Percentiles rank a stretch among this genome's conserved stretches.
phyloP scores from a whole-genome alignment of 768 basidiomycete species.

The Suillus lakei region DNA sequence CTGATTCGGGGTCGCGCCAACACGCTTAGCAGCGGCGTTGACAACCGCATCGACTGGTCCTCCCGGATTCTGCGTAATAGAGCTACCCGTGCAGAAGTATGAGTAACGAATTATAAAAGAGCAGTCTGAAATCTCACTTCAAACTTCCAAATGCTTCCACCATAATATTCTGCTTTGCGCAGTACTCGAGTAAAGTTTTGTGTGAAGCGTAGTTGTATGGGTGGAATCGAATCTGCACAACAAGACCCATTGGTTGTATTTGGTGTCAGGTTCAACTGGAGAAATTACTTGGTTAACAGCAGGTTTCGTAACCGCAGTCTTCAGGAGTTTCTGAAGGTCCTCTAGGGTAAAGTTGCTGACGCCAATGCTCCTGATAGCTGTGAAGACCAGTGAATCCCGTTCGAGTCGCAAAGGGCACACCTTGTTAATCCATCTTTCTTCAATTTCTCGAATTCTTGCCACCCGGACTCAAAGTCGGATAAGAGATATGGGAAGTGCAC shows the following conservation, averaged over 20 bases:
- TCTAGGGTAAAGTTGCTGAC: conserved; percentile 69
- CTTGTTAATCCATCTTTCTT: conserved; percentile 46
- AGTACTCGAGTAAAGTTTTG: conserved; percentile 57
- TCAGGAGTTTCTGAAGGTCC: conserved; percentile 55
- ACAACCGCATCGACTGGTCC: conserved; percentile 69
- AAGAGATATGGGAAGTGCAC: conserved; percentile 55
- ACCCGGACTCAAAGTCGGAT: conserved; percentile 43
- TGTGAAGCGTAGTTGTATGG: conserved; percentile 71
- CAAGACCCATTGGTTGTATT: neutral
- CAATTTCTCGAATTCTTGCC: conserved; percentile 62
- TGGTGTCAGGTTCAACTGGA: neutral
- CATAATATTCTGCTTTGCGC: conserved; percentile 60
- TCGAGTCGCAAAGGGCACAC: conserved; percentile 4
- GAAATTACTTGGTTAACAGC: conserved; percentile 70
- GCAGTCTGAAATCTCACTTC: conserved; percentile 47
- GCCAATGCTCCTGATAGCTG: conserved; percentile 64
- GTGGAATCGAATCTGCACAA: conserved; percentile 63
- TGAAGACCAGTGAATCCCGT: conserved; percentile 14
- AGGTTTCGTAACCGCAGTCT: conserved; percentile 57
- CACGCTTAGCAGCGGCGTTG: conserved; percentile 53
- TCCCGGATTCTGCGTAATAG: conserved; percentile 61
- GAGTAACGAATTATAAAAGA: conserved; percentile 21
- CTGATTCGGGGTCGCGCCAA: conserved; percentile 62
- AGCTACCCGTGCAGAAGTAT: conserved; percentile 36
- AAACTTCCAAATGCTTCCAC: conserved; percentile 70